These are phyloP conservation scores for Sphaerobolus stellatus DNA, from an alignment of 1,284 basidiomycete species.

Conservation along the genomic window DNA sequence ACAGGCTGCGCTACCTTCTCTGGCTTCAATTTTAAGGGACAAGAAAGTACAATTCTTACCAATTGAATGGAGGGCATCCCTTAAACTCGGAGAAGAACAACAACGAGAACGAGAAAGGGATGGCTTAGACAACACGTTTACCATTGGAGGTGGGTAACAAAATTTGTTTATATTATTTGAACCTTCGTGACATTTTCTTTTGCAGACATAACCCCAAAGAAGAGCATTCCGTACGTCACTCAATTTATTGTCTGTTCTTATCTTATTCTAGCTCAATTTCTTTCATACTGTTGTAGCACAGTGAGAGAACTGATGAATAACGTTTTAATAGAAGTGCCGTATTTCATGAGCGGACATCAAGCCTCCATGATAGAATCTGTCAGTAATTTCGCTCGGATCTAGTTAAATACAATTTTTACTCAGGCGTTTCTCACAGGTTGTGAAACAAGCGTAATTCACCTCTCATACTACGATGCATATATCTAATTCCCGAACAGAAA, in stretches of 20 bases:
- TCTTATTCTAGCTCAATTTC: too few relatives aligned
- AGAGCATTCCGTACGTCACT: conserved; percentile 36
- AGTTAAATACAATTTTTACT: neutral
- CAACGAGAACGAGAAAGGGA: conserved; percentile 40
- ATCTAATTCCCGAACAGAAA: conserved; percentile 20
- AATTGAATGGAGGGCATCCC: conserved; percentile 50
- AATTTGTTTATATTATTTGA: neutral
- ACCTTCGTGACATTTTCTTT: neutral
- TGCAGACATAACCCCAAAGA: conserved; percentile 44
- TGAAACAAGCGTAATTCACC: conserved; percentile 21
- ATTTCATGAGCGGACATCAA: conserved; percentile 43
- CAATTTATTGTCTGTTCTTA: neutral
- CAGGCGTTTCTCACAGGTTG: conserved; percentile 13
- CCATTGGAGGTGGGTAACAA: conserved; percentile 34
- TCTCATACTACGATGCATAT: neutral
- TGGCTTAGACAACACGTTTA: conserved; percentile 44
- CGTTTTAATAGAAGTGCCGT: conserved; percentile 45
- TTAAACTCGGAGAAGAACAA: conserved; percentile 41
- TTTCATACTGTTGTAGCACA: conserved; percentile 20
- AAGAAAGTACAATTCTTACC: conserved; percentile 49
- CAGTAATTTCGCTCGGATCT: conserved; percentile 16
- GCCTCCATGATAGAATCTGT: conserved; percentile 49
- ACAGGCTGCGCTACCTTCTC: conserved; percentile 39
- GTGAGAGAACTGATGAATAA: conserved; percentile 47
- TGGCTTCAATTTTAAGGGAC: conserved; percentile 42